phyloP scores from a whole-genome alignment of 768 basidiomycete genomes.

The Rhodotorula sphaerocarpa region DNA sequence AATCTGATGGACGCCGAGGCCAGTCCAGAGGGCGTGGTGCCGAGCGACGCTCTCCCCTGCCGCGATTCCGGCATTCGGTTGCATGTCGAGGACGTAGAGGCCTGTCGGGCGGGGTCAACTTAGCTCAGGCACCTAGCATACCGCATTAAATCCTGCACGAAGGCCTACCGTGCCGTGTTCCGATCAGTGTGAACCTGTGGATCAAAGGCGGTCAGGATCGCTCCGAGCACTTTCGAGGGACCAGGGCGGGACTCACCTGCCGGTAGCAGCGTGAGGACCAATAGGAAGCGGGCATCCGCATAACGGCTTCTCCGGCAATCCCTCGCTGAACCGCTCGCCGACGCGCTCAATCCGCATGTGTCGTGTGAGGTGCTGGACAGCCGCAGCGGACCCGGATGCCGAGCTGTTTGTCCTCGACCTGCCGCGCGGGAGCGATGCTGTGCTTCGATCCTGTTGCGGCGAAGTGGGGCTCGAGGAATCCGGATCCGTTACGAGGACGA shows the following conservation, averaged over 20 bases:
- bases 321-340: conserved; percentile 17
- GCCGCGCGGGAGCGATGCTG: not conserved
- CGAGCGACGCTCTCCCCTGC: not conserved
- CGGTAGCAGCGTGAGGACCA: not conserved
- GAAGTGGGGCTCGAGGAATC: no score
- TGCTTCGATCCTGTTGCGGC: no score
- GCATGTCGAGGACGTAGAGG: conserved; percentile 18
- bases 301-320: conserved; percentile 3
- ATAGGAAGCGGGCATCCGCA: not conserved
- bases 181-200: conserved; percentile 23
- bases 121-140: no score
- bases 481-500: not conserved
- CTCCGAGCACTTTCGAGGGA: no score
- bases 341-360: conserved; percentile 2
- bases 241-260: not conserved
- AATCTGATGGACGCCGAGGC: conserved; percentile 17
- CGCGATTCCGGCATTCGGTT: not conserved
- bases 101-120: not conserved
- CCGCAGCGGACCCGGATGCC: not conserved
- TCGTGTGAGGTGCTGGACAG: not conserved
- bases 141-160: no score
- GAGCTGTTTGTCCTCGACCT: not conserved
- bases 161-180: not conserved
- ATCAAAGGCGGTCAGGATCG: not conserved
- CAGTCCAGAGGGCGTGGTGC: conserved; percentile 11